Conservation (phyloP, 2,329 filamentous ascomycete genomes). For the Talaromyces sp. region DNA sequence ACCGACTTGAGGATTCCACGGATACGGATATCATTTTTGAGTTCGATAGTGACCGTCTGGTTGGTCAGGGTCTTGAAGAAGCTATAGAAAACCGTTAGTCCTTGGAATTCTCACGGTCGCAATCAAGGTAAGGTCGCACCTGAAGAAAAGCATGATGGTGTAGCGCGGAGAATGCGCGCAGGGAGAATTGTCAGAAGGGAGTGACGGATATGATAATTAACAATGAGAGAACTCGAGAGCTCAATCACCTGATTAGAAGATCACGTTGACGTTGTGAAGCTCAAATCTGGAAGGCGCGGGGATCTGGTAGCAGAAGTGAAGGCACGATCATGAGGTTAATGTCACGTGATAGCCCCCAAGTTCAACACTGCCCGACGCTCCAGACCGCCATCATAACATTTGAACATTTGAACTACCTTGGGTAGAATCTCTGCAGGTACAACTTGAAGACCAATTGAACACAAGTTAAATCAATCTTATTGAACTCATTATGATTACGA, state of each 20-base stretch:
- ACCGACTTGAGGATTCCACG: conserved; percentile 94
- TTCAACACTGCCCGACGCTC: no score
- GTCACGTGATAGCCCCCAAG: conserved; percentile 1
- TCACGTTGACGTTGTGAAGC: conserved; percentile 1
- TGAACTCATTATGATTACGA: no score
- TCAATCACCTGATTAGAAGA: neutral
- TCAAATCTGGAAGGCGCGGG: conserved; percentile 2
- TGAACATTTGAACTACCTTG: no score
- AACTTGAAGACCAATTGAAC: no score
- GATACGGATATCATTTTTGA: conserved; percentile 99
- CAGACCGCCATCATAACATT: no score
- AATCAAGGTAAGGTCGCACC: conserved; percentile 36
- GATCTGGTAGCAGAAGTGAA: neutral
- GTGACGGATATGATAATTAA: neutral
- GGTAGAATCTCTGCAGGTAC: no score
- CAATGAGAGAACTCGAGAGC: neutral
- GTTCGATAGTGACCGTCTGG: conserved; percentile 94
- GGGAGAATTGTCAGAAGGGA: neutral
- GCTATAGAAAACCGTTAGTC: conserved; percentile 50
- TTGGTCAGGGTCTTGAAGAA: conserved; percentile 99
- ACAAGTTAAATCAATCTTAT: neutral
- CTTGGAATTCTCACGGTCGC: neutral
- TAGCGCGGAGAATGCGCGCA: conserved; percentile 2
- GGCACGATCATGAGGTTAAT: neutral
- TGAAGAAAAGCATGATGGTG: conserved; percentile 56